Evolutionary conservation across 2,329 filamentous ascomycete genomes (phyloP).

Genomic region (Colletotrichum gloeosporioides): DNA sequence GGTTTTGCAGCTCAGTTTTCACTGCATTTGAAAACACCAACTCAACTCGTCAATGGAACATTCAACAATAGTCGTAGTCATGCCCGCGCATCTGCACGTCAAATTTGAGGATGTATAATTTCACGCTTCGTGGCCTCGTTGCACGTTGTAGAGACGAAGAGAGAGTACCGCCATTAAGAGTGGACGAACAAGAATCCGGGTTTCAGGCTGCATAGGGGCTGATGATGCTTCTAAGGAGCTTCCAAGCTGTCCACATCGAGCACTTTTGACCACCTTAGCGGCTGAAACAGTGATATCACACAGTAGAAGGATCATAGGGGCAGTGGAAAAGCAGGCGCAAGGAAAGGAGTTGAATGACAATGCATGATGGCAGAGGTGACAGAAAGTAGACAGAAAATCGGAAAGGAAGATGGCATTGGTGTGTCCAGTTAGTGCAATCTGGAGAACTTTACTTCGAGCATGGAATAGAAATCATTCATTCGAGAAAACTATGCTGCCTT

Average conservation of each 20-base stretch:
- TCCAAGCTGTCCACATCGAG: background rate
- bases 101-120: background rate
- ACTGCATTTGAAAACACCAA: background rate
- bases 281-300: background rate
- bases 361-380: background rate
- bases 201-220: background rate
- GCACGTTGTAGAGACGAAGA: background rate
- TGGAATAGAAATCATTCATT: background rate
- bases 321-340: background rate
- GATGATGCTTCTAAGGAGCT: background rate
- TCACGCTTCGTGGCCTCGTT: background rate
- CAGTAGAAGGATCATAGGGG: background rate
- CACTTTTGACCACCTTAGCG: background rate
- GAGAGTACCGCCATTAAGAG: background rate
- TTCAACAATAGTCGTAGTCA: background rate
- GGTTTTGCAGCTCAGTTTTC: background rate
- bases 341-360: background rate
- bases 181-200: background rate
- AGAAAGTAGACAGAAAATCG: background rate
- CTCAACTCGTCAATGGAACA: background rate
- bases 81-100: background rate
- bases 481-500: accelerated
- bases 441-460: background rate
- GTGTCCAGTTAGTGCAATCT: background rate
- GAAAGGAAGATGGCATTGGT: background rate